A percentile compares a stretch with the other conserved stretches of the same genome.
These are phyloP conservation scores for Amoebophrya sp. DNA, from an alignment of 169 alveolate species.

Conservation along the genomic window DNA sequence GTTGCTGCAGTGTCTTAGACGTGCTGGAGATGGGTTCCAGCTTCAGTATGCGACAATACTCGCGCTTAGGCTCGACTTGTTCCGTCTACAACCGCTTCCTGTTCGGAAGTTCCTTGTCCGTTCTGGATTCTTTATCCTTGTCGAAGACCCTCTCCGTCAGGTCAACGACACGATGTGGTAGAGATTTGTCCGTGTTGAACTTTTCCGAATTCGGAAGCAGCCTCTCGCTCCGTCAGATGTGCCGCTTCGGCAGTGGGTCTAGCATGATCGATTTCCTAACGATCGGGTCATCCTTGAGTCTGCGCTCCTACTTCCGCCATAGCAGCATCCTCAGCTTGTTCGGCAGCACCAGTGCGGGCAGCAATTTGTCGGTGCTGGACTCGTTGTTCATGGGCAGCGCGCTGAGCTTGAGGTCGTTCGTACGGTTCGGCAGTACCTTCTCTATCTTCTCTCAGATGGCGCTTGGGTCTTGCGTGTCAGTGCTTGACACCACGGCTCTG, in stretches of 20 bases:
- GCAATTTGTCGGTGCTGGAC: background rate
- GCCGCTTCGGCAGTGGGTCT: background rate
- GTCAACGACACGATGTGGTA: background rate
- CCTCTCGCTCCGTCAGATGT: background rate
- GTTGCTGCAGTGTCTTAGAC: background rate
- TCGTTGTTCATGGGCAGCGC: background rate
- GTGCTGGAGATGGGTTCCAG: background rate
- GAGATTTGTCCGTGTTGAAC: conserved; percentile 3
- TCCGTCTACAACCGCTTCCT: background rate
- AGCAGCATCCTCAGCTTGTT: background rate
- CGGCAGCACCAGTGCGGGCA: background rate
- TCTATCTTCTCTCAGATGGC: background rate
- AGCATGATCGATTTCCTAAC: background rate
- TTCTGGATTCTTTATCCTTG: background rate
- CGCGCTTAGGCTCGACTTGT: background rate
- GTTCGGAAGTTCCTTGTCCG: background rate
- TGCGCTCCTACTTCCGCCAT: background rate
- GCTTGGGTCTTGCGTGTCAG: background rate
- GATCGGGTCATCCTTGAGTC: background rate
- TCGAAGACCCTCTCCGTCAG: background rate
- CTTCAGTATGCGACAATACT: background rate
- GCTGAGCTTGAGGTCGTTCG: background rate
- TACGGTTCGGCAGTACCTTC: conserved; percentile 5
- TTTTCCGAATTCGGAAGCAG: background rate
- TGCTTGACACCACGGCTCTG: background rate